Evolutionary conservation across 2,329 filamentous ascomycete genomes (phyloP).

Genomic region (Diaporthe sp.): DNA sequence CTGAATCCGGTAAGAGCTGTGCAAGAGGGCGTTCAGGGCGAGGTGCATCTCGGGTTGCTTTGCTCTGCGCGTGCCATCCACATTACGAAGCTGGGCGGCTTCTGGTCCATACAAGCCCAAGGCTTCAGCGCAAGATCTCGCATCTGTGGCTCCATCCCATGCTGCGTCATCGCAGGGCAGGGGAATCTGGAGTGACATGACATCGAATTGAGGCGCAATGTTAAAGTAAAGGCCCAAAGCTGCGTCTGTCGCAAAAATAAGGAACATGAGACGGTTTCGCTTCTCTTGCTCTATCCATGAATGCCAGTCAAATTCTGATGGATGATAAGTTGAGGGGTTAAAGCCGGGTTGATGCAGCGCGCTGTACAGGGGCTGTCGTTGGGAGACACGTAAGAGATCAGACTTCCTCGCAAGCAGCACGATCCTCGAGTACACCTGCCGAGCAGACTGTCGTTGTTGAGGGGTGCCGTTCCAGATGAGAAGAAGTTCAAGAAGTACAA

Average conservation of each 20-base stretch:
- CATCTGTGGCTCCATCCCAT: conserved; percentile 73
- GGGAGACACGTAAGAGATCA: conserved; percentile 67
- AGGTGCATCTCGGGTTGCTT: conserved; percentile 75
- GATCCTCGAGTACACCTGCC: conserved; percentile 69
- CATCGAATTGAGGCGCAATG: conserved; percentile 70
- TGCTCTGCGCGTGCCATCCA: conserved; percentile 71
- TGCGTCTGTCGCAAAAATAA: conserved; percentile 73
- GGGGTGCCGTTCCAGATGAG: conserved; percentile 79
- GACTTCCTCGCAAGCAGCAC: conserved; percentile 69
- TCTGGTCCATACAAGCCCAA: conserved; percentile 72
- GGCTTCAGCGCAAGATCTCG: conserved; percentile 72
- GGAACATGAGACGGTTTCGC: conserved; percentile 73
- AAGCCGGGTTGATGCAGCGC: conserved; percentile 70
- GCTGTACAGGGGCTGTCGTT: conserved; percentile 64
- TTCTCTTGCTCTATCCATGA: conserved; percentile 80
- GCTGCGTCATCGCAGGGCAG: conserved; percentile 79
- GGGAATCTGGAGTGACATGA: conserved; percentile 74
- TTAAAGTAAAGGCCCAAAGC: conserved; percentile 81
- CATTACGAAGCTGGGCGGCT: conserved; percentile 67
- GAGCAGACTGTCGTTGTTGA: conserved; percentile 72
- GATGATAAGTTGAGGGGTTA: conserved; percentile 58
- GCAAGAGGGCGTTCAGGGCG: conserved; percentile 71
- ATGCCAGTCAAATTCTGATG: conserved; percentile 72
- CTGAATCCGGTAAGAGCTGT: conserved; percentile 69
- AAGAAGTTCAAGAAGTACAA: conserved; percentile 72